Evolutionary conservation across 2,329 filamentous ascomycete species (phyloP), one percentile per base, ranked within the genome.

Genomic region (Immersiporthe knoxdaviesiana): DNA sequence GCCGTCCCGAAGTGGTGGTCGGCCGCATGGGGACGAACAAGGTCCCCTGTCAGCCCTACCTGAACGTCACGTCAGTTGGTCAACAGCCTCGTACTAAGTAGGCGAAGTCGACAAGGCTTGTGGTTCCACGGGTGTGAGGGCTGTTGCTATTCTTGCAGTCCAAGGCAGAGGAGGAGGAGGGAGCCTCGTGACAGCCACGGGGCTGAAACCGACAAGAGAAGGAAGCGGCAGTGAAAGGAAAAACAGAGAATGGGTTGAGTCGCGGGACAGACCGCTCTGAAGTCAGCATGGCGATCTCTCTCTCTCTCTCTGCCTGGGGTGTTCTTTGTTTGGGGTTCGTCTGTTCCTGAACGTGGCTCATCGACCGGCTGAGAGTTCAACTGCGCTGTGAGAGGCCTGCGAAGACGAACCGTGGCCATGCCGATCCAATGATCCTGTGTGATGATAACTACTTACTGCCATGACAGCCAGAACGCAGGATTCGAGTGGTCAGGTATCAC

Each of bases 41-140:
- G 44, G 52, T 30, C 37, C 60, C 41, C 14, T 63, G 50, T 56
- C 60, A 67, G 60, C 66, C 54, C 54, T 59, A 59, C 56, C 52
- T 59, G 56, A 4, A n/a, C 56, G 30, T 21, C 56, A n/a, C 56
- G 30, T 21, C 56, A 35, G 56, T 59, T 59, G 32, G 56, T n/a
- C 60, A 58, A 67, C 66, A 67, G 60, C 50, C 66, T 60, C 24
- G 35, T n/a, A n/a, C n/a, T n/a, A n/a, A n/a, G n/a, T 18, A 37
- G 59, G 65, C 65, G 35, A 37, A 58, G 59, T 50, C 44, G 37
- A 64, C 24, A 37, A 63, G 50, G 56, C 52, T 27, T 54, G 27
- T 30, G 52, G 24, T 56, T 14, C n/a, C n/a, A n/a, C 27, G 24
- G 18, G 24, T 35, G 27, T 30, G 12, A 30, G 24, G 52, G 44